These are phyloP conservation scores for Malus hybrid DNA, from an alignment of 331 rosid species.

Conservation along the genomic window DNA sequence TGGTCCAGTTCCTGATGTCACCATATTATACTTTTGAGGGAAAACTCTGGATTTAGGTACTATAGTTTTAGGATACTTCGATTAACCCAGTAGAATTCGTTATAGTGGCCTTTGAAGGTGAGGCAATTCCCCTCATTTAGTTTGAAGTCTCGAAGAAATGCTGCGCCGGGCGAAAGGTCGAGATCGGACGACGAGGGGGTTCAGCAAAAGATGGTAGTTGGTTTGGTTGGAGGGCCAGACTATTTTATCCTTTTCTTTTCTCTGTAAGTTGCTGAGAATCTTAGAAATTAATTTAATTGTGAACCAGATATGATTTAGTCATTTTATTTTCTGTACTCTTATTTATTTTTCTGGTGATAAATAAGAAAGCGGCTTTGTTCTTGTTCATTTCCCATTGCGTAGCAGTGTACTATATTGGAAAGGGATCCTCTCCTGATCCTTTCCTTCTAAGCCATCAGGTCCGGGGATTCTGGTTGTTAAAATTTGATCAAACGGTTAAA, in stretches of 20 bases:
- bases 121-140: conserved; percentile 34
- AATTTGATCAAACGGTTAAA: no score
- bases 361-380: not conserved
- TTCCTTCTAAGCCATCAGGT: no score
- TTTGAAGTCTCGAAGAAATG: conserved; percentile 21
- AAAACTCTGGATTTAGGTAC: conserved; percentile 56
- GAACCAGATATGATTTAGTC: not conserved
- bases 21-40: conserved; percentile 33
- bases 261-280: not conserved
- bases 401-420: no score
- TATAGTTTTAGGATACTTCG: conserved; percentile 56
- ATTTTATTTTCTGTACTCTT: not conserved
- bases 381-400: not conserved
- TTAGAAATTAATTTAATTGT: not conserved
- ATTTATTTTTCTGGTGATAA: not conserved
- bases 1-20: conserved; percentile 44
- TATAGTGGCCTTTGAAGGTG: conserved; percentile 30
- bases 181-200: not conserved
- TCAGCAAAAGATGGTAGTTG: not conserved
- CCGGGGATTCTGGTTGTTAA: no score
- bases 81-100: conserved; percentile 43
- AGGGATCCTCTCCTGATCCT: no score
- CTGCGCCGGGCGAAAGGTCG: not conserved
- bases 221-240: not conserved
- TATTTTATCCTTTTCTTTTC: not conserved